Evolutionary conservation across 169 alveolate species (phyloP).

Genomic region (Plasmodium cynomolgi): DNA sequence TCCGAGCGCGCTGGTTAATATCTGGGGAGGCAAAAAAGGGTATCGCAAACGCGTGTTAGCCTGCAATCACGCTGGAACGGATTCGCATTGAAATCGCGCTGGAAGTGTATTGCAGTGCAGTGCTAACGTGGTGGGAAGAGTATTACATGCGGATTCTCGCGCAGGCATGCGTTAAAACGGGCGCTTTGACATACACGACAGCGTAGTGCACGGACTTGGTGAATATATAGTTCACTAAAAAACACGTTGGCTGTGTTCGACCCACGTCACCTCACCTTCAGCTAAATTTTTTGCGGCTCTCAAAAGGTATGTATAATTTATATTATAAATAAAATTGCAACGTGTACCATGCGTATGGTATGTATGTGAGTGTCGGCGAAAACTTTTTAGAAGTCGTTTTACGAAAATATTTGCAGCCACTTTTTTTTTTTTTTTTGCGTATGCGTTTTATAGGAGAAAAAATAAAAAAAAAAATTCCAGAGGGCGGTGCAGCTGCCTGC

Average conservation of each 20-base stretch:
- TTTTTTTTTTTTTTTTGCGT: not conserved
- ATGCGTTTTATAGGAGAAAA: not conserved
- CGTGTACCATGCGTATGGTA: not conserved
- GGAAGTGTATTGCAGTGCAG: not conserved
- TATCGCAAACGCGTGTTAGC: not conserved
- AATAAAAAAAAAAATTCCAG: not conserved
- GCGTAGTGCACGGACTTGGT: not conserved
- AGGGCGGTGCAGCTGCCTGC: not conserved
- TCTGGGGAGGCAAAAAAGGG: not conserved
- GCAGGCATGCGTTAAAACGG: not conserved
- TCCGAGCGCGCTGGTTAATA: not conserved
- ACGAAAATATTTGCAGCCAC: not conserved
- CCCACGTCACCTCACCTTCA: not conserved
- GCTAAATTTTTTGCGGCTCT: not conserved
- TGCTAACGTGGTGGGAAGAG: not conserved
- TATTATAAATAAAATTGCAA: not conserved
- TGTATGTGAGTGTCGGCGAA: not conserved
- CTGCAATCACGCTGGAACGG: not conserved
- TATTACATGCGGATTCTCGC: not conserved
- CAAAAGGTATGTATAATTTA: not conserved
- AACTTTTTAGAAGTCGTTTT: not conserved
- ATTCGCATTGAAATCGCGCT: not conserved
- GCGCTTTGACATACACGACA: not conserved
- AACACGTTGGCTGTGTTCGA: not conserved
- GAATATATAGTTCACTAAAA: not conserved